Conservation (phyloP, 371 early-diverging fungal genomes). For the Rhizopus delemar region DNA sequence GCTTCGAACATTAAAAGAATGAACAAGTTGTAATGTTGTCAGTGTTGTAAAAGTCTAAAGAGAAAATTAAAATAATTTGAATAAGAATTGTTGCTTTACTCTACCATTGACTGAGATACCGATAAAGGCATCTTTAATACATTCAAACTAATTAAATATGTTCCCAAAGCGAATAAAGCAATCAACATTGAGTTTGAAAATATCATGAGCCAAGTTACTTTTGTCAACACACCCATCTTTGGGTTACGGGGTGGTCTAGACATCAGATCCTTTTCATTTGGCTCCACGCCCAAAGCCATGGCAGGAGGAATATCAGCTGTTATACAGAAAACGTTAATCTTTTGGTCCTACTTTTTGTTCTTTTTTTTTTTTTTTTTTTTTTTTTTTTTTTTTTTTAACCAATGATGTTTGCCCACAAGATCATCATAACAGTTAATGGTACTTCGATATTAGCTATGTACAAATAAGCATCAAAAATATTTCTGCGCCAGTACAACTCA, state of each 20-base stretch:
- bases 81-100: not conserved
- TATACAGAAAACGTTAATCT: not conserved
- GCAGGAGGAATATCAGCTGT: conserved; percentile 72
- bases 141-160: conserved; percentile 57
- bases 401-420: conserved; percentile 48
- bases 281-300: conserved; percentile 80
- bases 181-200: conserved; percentile 47
- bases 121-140: conserved; percentile 22
- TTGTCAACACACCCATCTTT: conserved; percentile 60
- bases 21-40: conserved; percentile 78
- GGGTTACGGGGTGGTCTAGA: conserved; percentile 73
- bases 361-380: not conserved
- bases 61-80: not conserved
- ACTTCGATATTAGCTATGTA: conserved; percentile 47
- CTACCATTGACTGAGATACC: conserved; percentile 29
- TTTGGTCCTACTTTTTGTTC: too few species aligned
- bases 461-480: conserved; percentile 64
- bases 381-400: conserved; percentile 28
- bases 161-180: conserved; percentile 58
- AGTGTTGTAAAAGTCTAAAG: conserved; percentile 74
- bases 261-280: conserved; percentile 78
- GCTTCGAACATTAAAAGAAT: conserved; percentile 78
- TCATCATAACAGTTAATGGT: conserved; percentile 56
- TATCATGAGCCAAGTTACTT: conserved; percentile 31
- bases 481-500: conserved; percentile 83